Evolutionary conservation across 31 red algal genomes (phyloP).

Genomic region (Bonnemaisonia californica): DNA sequence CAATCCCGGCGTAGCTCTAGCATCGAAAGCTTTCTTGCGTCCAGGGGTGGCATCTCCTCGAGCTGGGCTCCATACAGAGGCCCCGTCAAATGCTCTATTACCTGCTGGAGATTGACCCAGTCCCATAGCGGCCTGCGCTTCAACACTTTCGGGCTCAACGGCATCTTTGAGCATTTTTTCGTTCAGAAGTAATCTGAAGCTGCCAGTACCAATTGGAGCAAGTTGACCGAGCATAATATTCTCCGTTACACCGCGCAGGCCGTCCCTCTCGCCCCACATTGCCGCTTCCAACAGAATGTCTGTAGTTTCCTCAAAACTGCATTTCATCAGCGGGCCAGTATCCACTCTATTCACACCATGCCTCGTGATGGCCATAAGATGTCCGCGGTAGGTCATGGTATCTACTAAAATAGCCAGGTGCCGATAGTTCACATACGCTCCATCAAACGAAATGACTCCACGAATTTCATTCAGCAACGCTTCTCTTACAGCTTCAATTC

Average conservation of each 20-base stretch:
- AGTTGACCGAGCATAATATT: slow-evolving; percentile 95
- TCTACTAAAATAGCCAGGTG: slow-evolving; percentile 93
- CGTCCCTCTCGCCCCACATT: slow-evolving; percentile 76
- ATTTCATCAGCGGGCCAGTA: slow-evolving; percentile 92
- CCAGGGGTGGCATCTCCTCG: slow-evolving; percentile 44
- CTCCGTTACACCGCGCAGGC: slow-evolving; percentile 81
- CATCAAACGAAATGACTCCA: slow-evolving; percentile 94
- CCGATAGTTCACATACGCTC: slow-evolving; percentile 94
- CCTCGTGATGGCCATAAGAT: slow-evolving; percentile 91
- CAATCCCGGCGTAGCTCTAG: slow-evolving; percentile 63
- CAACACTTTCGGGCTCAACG: slow-evolving; percentile 49
- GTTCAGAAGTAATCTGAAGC: slow-evolving; percentile 84
- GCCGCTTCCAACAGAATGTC: slow-evolving; percentile 93
- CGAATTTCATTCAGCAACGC: slow-evolving; percentile 89
- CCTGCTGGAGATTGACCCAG: slow-evolving; percentile 27
- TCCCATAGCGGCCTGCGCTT: slow-evolving; percentile 2
- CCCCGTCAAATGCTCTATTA: slow-evolving; percentile 7
- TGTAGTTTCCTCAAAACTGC: slow-evolving; percentile 96
- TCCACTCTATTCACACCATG: slow-evolving; percentile 91
- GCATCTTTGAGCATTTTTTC: slow-evolving; percentile 83
- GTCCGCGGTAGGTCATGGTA: slow-evolving; percentile 93
- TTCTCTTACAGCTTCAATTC: slow-evolving; percentile 91
- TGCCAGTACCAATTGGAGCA: slow-evolving; percentile 85
- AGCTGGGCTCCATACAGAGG: background rate
- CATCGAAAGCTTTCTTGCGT: slow-evolving; percentile 42